Percentiles rank a stretch among this genome's conserved stretches.
phyloP scores from a whole-genome alignment of 805 yeast species.

The Priceomyces fermenticarens region DNA sequence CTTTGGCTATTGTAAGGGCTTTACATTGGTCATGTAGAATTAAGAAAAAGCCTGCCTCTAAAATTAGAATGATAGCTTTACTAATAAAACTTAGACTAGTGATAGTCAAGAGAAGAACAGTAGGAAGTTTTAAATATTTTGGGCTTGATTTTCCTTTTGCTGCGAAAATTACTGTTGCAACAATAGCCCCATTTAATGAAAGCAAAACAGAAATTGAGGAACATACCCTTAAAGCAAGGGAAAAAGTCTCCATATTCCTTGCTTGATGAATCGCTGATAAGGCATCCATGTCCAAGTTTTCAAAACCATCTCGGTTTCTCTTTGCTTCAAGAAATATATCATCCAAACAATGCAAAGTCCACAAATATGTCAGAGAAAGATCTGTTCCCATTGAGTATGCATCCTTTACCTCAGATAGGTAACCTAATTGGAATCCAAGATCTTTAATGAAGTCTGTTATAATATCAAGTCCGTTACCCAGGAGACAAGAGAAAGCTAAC shows the following conservation, averaged over 20 bases:
- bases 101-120: not conserved
- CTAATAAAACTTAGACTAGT: not conserved
- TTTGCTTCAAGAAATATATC: conserved; percentile 10
- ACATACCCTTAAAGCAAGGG: conserved; percentile 9
- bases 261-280: conserved; percentile 12
- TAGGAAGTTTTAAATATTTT: not conserved
- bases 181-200: not conserved
- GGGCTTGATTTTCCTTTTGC: not conserved
- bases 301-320: conserved; percentile 9
- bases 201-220: conserved; percentile 7
- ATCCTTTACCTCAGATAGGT: conserved; percentile 37
- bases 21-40: not conserved
- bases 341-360: conserved; percentile 12
- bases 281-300: conserved; percentile 9
- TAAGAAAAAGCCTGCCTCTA: conserved; percentile 4
- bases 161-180: not conserved
- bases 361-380: conserved; percentile 38
- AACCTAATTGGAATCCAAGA: conserved; percentile 46
- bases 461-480: conserved; percentile 45
- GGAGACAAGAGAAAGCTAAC: conserved; percentile 22
- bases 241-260: conserved; percentile 10
- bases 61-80: not conserved
- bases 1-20: conserved; percentile 8
- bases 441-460: conserved; percentile 47
- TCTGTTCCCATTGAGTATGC: conserved; percentile 38